Evolutionary conservation across 2,329 filamentous ascomycete genomes (phyloP), one percentile per base, ranked within the genome.

Genomic region (Metarhizium robertsii): DNA sequence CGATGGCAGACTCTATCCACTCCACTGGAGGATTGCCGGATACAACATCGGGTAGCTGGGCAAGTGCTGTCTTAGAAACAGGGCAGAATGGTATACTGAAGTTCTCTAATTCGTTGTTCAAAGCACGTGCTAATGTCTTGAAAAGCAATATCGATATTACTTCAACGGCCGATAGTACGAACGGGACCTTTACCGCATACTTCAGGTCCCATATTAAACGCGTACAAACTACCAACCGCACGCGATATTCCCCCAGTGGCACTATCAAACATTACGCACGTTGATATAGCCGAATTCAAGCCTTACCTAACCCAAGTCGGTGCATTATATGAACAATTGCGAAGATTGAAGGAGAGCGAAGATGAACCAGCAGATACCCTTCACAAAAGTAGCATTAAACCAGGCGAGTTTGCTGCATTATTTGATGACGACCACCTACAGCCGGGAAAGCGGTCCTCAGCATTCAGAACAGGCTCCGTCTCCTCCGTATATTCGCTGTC

Each of bases 191-290:
- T 91, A 55, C 88, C 91, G 20, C 87, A 94, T 69, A 87, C 86
- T 0, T 78, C 85, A 2, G 84, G 86, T 2, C 82, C 88, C 2
- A 69, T 74, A 8, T 83, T 83, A 16, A 87, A 83, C 64, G 77
- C 85, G 14, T 89, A 94, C 65, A 92, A 86, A 62, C 86, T 89
- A 14, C 92, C 92, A 0, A 95, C 90, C 1, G 79, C 88, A 18
- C 84, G 84, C 69, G 92, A 99, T 67, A 99, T 99, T 42, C 92
- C 92, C 1, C 92, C 92, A 0, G 94, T 99, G 0, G 86, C 90
- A 1, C 77, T 99, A 57, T 92, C 91, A 8, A 96, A 95, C 63
- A 89, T 97, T 47, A 81, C 86, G 10, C 87, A 88, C 63, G 79
- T 97, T 62, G 89, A 96, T 40, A 72, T 83, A 0, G 81, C 86